These are phyloP conservation scores for Paradendryphiella salina DNA, from an alignment of 2,329 filamentous ascomycete genomes.

Conservation along the genomic window DNA sequence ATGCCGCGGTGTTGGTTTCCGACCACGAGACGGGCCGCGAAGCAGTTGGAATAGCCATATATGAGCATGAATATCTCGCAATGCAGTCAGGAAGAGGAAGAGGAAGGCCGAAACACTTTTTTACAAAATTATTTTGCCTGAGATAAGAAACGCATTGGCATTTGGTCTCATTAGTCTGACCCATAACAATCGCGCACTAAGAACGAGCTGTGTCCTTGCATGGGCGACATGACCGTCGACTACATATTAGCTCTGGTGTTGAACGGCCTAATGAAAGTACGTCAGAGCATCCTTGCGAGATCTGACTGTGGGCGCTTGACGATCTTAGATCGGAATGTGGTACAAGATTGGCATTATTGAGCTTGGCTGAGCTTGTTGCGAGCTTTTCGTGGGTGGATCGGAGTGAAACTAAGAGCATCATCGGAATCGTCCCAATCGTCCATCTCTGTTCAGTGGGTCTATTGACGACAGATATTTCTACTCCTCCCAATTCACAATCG, in stretches of 20 bases:
- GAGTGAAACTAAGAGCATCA: not conserved
- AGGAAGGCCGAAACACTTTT: no score
- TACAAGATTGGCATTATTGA: not conserved
- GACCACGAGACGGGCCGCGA: slow-evolving; percentile 4
- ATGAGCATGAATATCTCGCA: no score
- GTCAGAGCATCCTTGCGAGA: no score
- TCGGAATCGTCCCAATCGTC: not conserved
- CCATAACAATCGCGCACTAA: no score
- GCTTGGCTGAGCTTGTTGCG: not conserved
- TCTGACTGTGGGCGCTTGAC: not conserved
- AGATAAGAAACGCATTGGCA: no score
- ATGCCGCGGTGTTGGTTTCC: slow-evolving; percentile 7
- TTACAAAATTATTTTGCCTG: no score
- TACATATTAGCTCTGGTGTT: not conserved
- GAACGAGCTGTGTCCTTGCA: no score
- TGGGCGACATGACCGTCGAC: no score
- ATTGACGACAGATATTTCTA: not conserved
- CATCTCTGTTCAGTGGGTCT: not conserved
- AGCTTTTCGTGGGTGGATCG: not conserved
- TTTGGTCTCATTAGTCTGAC: no score
- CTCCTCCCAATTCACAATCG: not conserved
- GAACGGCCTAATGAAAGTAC: not conserved
- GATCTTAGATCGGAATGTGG: not conserved
- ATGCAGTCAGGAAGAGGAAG: no score
- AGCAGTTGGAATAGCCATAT: not conserved